phyloP scores from a whole-genome alignment of 2,329 filamentous ascomycete species.

The Plectosphaerella plurivora region DNA sequence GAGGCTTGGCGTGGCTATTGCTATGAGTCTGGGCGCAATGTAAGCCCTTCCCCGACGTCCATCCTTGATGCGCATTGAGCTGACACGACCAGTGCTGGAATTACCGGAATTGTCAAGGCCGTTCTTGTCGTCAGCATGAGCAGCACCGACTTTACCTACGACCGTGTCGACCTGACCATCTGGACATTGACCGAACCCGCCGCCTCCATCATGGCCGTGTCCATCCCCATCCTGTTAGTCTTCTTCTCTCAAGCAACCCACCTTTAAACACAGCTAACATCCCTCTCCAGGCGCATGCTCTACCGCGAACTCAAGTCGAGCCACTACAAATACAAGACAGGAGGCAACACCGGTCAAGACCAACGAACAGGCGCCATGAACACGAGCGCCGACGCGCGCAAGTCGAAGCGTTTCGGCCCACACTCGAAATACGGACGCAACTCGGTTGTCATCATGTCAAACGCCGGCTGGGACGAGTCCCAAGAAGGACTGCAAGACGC shows the following conservation, averaged over 20 bases:
- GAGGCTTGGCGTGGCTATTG: slow-evolving; percentile 26
- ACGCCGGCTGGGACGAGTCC: slow-evolving; percentile 23
- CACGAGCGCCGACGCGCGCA: slow-evolving; percentile 4
- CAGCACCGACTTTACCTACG: slow-evolving; percentile 26
- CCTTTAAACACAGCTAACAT: not conserved
- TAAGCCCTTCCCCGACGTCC: slow-evolving; percentile 10
- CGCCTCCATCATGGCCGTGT: slow-evolving; percentile 29
- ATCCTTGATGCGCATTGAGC: not conserved
- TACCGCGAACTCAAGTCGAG: slow-evolving; percentile 26
- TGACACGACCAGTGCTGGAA: slow-evolving; percentile 19
- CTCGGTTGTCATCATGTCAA: slow-evolving; percentile 26
- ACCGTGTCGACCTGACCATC: slow-evolving; percentile 27
- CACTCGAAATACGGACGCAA: slow-evolving; percentile 21
- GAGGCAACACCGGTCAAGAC: slow-evolving; percentile 4
- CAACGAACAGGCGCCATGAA: slow-evolving; percentile 2
- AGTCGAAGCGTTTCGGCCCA: slow-evolving; percentile 13
- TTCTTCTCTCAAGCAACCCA: not conserved
- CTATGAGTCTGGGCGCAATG: slow-evolving; percentile 30
- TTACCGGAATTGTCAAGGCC: slow-evolving; percentile 26
- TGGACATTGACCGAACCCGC: slow-evolving; percentile 29
- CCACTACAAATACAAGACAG: slow-evolving; percentile 12
- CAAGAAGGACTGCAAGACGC: slow-evolving; percentile 23
- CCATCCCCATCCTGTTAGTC: slow-evolving; percentile 26
- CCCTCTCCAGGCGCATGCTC: slow-evolving; percentile 22
- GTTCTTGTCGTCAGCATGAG: slow-evolving; percentile 25